These are phyloP conservation scores for Leonotis leonurus DNA, from an alignment of 257 asterid species.

Conservation along the genomic window DNA sequence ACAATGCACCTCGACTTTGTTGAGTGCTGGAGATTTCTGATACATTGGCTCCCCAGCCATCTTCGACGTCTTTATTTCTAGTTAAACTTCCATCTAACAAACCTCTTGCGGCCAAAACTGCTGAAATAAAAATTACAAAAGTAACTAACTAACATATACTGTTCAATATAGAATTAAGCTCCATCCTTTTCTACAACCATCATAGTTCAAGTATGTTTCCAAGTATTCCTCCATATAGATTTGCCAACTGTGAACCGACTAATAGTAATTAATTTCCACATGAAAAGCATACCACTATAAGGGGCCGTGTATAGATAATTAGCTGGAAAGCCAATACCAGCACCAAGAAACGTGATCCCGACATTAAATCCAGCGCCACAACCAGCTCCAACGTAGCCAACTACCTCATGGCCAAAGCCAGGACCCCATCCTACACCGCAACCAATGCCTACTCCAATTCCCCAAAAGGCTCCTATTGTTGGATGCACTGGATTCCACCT, in stretches of 20 bases:
- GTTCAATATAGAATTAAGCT: neutral
- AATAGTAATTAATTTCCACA: neutral
- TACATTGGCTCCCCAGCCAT: slow-evolving; percentile 31
- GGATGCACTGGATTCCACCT: slow-evolving; percentile 97
- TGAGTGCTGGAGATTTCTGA: slow-evolving; percentile 27
- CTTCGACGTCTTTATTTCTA: slow-evolving; percentile 25
- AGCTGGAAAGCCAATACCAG: slow-evolving; percentile 88
- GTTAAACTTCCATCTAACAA: slow-evolving; percentile 29
- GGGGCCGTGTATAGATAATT: slow-evolving; percentile 48
- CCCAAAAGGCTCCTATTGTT: slow-evolving; percentile 90
- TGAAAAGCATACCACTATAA: slow-evolving; percentile 39
- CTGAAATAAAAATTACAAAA: slow-evolving; percentile 23
- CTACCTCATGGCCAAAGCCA: slow-evolving; percentile 90
- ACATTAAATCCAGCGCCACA: slow-evolving; percentile 89
- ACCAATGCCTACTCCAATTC: slow-evolving; percentile 85
- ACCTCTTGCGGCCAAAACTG: slow-evolving; percentile 34
- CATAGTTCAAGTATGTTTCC: neutral
- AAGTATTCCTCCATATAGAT: neutral
- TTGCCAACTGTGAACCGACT: neutral
- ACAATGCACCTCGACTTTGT: slow-evolving; percentile 18
- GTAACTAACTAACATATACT: neutral
- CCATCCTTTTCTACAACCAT: neutral
- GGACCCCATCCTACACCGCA: slow-evolving; percentile 99
- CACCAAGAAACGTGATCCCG: slow-evolving; percentile 70
- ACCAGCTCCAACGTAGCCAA: slow-evolving; percentile 94